Conservation (phyloP, 2,329 filamentous ascomycete genomes). For the Aspergillus ochraceus region DNA sequence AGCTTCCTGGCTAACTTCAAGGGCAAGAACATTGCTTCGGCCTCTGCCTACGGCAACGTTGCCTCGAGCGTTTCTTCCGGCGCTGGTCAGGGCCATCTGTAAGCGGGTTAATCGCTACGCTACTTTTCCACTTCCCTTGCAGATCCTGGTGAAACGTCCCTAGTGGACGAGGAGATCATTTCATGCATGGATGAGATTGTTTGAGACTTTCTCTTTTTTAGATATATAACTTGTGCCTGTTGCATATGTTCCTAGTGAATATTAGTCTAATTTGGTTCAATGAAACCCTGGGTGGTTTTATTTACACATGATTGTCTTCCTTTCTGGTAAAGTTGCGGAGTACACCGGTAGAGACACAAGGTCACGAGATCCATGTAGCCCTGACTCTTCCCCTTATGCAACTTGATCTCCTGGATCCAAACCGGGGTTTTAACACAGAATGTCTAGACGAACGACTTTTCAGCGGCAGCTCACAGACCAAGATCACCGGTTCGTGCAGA, state of each 20-base stretch:
- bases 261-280: background rate
- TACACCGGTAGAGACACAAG: no score
- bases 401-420: no score
- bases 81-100: slow-evolving; percentile 51
- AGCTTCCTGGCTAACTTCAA: slow-evolving; percentile 53
- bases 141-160: background rate
- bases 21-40: slow-evolving; percentile 55
- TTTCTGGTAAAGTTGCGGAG: no score
- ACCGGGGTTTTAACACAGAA: no score
- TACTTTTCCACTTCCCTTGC: no score
- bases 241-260: background rate
- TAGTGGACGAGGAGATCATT: background rate
- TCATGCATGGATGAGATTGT: background rate
- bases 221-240: background rate
- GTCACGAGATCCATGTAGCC: no score
- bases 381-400: no score
- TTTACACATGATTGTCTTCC: background rate
- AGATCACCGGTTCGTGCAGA: no score
- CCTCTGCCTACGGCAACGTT: slow-evolving; percentile 35
- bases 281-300: background rate
- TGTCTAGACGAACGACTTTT: no score
- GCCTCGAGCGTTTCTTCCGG: slow-evolving; percentile 40
- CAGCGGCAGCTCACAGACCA: no score
- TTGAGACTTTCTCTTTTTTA: background rate
- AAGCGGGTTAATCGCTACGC: slow-evolving; percentile 8